A percentile compares a stretch with the other conserved stretches of the same genome.
phyloP scores from a whole-genome alignment of 495 filamentous ascomycete genomes.

The Aspergillus egyptiacus region DNA sequence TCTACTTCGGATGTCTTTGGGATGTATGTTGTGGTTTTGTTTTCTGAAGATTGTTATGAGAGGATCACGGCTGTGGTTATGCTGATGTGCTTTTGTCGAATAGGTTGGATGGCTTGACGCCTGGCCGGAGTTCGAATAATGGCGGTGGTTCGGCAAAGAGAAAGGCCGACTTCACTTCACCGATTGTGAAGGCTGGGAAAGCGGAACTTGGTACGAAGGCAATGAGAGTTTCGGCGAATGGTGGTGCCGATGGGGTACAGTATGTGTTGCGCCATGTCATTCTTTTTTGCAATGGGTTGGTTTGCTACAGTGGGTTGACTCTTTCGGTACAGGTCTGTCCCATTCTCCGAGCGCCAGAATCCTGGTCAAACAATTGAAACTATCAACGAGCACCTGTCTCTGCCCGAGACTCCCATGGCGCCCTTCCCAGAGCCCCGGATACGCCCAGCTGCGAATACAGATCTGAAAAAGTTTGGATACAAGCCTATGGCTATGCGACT shows the following conservation, averaged over 20 bases:
- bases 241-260: conserved; percentile 23
- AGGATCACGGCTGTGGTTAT: conserved; percentile 1
- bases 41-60: not conserved
- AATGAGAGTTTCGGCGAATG: conserved; percentile 18
- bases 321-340: conserved; percentile 35
- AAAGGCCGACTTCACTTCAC: conserved; percentile 56
- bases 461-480: conserved; percentile 84
- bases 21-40: conserved; percentile 53
- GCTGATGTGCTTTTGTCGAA: not conserved
- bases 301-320: not conserved
- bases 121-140: conserved; percentile 39
- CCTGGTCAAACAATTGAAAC: conserved; percentile 77
- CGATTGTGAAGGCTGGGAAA: conserved; percentile 48
- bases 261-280: conserved; percentile 16
- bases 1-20: conserved; percentile 62
- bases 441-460: conserved; percentile 72
- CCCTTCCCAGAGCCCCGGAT: conserved; percentile 72
- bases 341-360: conserved; percentile 67
- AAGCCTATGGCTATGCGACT: conserved; percentile 91
- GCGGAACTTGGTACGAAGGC: conserved; percentile 26
- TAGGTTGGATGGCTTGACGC: conserved; percentile 73
- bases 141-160: conserved; percentile 56
- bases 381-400: conserved; percentile 68
- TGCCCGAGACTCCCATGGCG: conserved; percentile 63
- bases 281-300: conserved; percentile 14